Evolutionary conservation across 345 rosid species (phyloP), one percentile per base, ranked within the genome.

Genomic region (Durio zibethinus): DNA sequence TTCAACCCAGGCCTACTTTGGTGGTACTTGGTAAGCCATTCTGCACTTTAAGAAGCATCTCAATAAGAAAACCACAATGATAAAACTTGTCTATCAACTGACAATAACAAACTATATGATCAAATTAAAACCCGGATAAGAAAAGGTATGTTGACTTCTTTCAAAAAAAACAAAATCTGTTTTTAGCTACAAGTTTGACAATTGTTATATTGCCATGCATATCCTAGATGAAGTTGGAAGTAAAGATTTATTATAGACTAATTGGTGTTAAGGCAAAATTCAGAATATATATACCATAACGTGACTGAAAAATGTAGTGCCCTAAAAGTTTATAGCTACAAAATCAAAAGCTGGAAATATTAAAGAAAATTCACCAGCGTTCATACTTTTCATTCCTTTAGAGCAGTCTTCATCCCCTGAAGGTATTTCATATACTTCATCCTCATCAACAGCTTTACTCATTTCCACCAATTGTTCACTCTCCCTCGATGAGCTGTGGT

Each of bases 321-420:
- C 38, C 1, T 8, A 8, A 4, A 36, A 31, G 62, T 29, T 23
- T 59, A 47, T 40, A 33, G 48, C 56, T 43, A 45, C 21, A 14
- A 20, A 7, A 36, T 8, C 36, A 48, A 18, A 25, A 76, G 23
- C n/a, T 5, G 29, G 66, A 77, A 7, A 36, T 7, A 48, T 36
- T 1, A 33, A 66, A 53, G 15, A 68, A 48, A 38, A 31, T 65
- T 33, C 62, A 10, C 8, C 29, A 40, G 18, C 4, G n/a, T 71
- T 33, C 89, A 70, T 90, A 93, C 97, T 90, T 84, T 87, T 93
- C 93, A 93, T 86, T 84, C 97, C 97, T 73, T 76, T 87, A 25
- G 93, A 83, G 82, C 79, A 77, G 47, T 90, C 93, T 75, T 89
- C 94, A 53, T 90, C 97, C 50, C 90, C 93, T 36, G 97, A 91